phyloP scores from a whole-genome alignment of 2,329 filamentous ascomycete species.

The Venturia effusa region DNA sequence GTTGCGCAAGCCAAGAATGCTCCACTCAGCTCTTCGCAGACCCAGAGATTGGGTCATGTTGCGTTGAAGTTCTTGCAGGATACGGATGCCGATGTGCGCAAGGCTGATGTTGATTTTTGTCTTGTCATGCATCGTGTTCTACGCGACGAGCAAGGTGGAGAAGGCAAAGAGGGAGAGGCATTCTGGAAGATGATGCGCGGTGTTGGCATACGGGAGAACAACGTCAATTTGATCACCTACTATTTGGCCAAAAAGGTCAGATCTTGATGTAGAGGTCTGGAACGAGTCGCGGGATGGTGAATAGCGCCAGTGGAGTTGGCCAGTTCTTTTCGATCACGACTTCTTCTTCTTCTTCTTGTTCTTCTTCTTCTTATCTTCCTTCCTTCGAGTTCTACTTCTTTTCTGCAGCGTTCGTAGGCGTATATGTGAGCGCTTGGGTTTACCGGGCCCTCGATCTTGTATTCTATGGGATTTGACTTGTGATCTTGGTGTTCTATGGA shows the following conservation, averaged over 20 bases:
- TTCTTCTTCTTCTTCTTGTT: neutral
- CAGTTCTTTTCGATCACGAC: neutral
- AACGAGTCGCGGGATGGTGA: neutral
- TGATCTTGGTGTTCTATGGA: neutral
- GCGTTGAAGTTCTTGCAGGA: conserved; percentile 28
- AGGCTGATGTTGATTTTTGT: conserved; percentile 72
- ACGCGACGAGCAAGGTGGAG: conserved; percentile 26
- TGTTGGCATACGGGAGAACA: conserved; percentile 51
- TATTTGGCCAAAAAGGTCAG: conserved; percentile 54
- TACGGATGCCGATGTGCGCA: conserved; percentile 33
- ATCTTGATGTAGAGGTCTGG: neutral
- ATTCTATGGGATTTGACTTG: conserved; percentile 1
- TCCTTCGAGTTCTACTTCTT: neutral
- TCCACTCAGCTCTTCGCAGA: conserved; percentile 23
- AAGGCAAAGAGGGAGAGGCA: conserved; percentile 39
- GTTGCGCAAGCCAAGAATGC: conserved; percentile 23
- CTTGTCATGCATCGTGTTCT: conserved; percentile 49
- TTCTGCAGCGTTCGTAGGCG: neutral
- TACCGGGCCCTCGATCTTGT: neutral
- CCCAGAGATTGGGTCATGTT: conserved; percentile 26
- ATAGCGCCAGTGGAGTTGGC: neutral
- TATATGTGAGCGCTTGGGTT: neutral
- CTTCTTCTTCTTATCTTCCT: neutral
- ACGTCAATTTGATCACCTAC: conserved; percentile 68
- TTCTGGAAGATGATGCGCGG: conserved; percentile 61